Conservation (phyloP, 805 yeast species). For the Hanseniaspora taiwanica region DNA sequence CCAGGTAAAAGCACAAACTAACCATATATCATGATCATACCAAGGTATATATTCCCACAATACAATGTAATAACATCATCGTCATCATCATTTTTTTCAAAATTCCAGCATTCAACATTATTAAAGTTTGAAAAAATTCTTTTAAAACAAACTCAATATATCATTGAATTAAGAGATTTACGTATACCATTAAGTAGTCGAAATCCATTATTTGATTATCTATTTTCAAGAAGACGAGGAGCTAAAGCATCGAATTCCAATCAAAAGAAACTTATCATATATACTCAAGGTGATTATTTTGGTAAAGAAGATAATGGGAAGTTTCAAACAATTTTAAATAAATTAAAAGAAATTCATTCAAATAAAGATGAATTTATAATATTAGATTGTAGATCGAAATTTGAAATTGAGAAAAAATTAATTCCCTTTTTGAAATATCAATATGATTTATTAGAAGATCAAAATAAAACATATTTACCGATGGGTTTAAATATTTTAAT, state of each 20-base stretch:
- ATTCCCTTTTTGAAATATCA: slow-evolving; percentile 13
- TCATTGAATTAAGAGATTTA: slow-evolving; percentile 77
- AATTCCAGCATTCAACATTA: slow-evolving; percentile 73
- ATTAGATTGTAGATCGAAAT: not conserved
- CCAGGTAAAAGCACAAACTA: too few relatives aligned
- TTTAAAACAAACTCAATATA: slow-evolving; percentile 68
- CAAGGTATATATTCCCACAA: slow-evolving; percentile 61
- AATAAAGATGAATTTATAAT: not conserved
- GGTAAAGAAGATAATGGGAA: too few relatives aligned
- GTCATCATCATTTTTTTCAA: too few relatives aligned
- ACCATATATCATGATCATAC: slow-evolving; percentile 50
- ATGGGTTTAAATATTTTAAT: slow-evolving; percentile 66
- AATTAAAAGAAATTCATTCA: not conserved
- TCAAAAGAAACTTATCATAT: too few relatives aligned
- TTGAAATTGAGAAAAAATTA: not conserved
- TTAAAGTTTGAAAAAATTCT: slow-evolving; percentile 48
- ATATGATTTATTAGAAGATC: slow-evolving; percentile 11
- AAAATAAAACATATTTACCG: slow-evolving; percentile 41
- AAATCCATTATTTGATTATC: slow-evolving; percentile 73
- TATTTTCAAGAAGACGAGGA: too few relatives aligned
- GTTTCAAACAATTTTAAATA: not conserved
- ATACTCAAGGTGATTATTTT: too few relatives aligned
- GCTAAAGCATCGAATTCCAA: too few relatives aligned
- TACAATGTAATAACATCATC: too few relatives aligned
- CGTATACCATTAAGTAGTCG: slow-evolving; percentile 81